Conservation (phyloP, 805 yeast genomes). For the Kazachstania martiniae region DNA sequence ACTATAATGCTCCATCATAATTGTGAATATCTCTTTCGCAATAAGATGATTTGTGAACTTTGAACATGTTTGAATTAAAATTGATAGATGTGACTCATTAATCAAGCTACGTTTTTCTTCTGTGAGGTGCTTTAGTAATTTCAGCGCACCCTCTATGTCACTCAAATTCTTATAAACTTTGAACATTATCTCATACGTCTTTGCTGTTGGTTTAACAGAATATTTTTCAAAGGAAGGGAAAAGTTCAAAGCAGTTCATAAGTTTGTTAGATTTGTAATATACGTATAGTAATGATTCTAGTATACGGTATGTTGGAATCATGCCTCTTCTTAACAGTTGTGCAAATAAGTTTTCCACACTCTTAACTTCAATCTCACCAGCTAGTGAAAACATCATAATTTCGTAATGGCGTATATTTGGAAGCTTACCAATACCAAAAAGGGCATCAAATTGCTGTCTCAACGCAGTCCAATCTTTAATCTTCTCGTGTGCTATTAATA, state of each 20-base stretch:
- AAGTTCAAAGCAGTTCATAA: conserved; percentile 18
- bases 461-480: conserved; percentile 42
- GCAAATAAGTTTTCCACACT: conserved; percentile 40
- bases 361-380: conserved; percentile 36
- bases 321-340: conserved; percentile 35
- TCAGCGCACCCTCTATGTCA: conserved; percentile 25
- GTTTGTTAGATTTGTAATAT: conserved; percentile 17
- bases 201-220: conserved; percentile 18
- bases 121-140: conserved; percentile 22
- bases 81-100: conserved; percentile 19
- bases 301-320: conserved; percentile 33
- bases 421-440: conserved; percentile 42
- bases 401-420: conserved; percentile 48
- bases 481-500: conserved; percentile 35
- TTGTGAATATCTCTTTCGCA: conserved; percentile 23
- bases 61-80: conserved; percentile 19
- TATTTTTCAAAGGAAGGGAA: conserved; percentile 24
- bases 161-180: conserved; percentile 17
- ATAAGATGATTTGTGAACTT: conserved; percentile 18
- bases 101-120: conserved; percentile 8
- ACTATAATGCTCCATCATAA: conserved; percentile 22
- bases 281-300: conserved; percentile 20
- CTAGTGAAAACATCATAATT: conserved; percentile 50
- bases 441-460: conserved; percentile 45
- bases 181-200: conserved; percentile 21